A percentile compares a stretch with the other conserved stretches of the same genome.
These are phyloP conservation scores for Amylocarpus encephaloides DNA, from an alignment of 2,329 filamentous ascomycete species.

Conservation along the genomic window DNA sequence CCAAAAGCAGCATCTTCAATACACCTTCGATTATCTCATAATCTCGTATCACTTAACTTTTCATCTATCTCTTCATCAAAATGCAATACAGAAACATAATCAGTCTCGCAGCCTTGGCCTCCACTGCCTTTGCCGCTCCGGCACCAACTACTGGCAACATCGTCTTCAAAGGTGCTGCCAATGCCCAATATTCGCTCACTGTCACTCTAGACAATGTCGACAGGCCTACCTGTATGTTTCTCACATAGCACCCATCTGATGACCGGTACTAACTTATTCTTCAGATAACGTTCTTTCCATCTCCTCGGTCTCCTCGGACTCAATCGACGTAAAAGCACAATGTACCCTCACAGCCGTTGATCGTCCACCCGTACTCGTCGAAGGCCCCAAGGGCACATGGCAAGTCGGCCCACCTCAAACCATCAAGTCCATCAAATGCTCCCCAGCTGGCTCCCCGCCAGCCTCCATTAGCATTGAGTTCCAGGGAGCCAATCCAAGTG, in stretches of 20 bases:
- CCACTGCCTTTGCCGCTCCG: slow-evolving; percentile 17
- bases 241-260: neutral
- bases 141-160: slow-evolving; percentile 1
- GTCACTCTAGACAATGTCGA: slow-evolving; percentile 19
- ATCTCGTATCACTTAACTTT: neutral
- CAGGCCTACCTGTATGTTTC: slow-evolving; percentile 12
- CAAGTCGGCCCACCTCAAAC: slow-evolving; percentile 25
- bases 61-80: slow-evolving; percentile 6
- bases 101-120: slow-evolving; percentile 13
- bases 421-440: slow-evolving; percentile 20
- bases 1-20: neutral
- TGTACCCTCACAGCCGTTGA: slow-evolving; percentile 24
- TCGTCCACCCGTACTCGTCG: slow-evolving; percentile 20
- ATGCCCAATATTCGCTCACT: slow-evolving; percentile 17
- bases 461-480: slow-evolving; percentile 21
- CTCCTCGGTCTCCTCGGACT: slow-evolving; percentile 17
- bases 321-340: slow-evolving; percentile 13
- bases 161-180: slow-evolving; percentile 25
- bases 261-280: slow-evolving; percentile 6
- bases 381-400: slow-evolving; percentile 20
- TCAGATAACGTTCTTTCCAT: slow-evolving; percentile 24
- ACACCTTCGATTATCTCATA: neutral
- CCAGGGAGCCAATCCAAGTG: slow-evolving; percentile 19
- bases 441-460: neutral
- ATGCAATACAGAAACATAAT: slow-evolving; percentile 20